A percentile compares a stretch with the other conserved stretches of the same genome.
Conservation (phyloP, 768 basidiomycete species). For the Boletus huronensis region DNA sequence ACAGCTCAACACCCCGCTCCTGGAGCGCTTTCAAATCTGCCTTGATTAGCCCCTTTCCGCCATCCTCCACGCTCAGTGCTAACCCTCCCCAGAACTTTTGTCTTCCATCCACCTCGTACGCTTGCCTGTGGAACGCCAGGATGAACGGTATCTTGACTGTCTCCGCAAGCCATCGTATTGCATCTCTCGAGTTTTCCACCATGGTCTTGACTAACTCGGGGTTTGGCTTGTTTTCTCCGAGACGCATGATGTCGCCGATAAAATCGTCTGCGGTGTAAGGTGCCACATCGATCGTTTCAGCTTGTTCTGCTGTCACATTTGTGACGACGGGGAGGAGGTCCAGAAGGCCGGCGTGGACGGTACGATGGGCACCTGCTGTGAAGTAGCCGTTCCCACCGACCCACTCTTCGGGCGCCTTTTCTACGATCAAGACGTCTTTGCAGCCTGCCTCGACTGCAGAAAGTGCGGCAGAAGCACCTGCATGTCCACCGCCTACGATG, state of each 20-base stretch:
- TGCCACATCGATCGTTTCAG: constrained; percentile 49
- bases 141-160: constrained; percentile 50
- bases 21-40: constrained; percentile 50
- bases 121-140: constrained; percentile 62
- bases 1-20: constrained; percentile 49
- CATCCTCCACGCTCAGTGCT: constrained; percentile 57
- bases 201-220: constrained; percentile 46
- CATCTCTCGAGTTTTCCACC: constrained; percentile 53
- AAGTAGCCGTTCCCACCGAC: constrained; percentile 71
- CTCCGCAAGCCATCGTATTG: constrained; percentile 54
- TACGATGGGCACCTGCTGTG: constrained; percentile 67
- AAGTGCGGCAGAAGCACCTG: constrained; percentile 63
- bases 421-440: constrained; percentile 57
- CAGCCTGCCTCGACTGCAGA: constrained; percentile 59
- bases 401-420: constrained; percentile 64
- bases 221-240: constrained; percentile 51
- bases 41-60: constrained; percentile 64
- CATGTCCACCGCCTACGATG: constrained; percentile 64
- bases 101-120: constrained; percentile 58
- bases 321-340: constrained; percentile 56
- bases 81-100: constrained; percentile 73
- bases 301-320: constrained; percentile 43
- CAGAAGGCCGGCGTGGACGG: constrained; percentile 55
- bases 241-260: constrained; percentile 56
- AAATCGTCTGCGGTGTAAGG: constrained; percentile 57